A percentile compares a stretch with the other conserved stretches of the same genome.
phyloP scores from a whole-genome alignment of 225 moss, liverwort and hornwort genomes.

The Bryoerythrophyllum caledonicum region DNA sequence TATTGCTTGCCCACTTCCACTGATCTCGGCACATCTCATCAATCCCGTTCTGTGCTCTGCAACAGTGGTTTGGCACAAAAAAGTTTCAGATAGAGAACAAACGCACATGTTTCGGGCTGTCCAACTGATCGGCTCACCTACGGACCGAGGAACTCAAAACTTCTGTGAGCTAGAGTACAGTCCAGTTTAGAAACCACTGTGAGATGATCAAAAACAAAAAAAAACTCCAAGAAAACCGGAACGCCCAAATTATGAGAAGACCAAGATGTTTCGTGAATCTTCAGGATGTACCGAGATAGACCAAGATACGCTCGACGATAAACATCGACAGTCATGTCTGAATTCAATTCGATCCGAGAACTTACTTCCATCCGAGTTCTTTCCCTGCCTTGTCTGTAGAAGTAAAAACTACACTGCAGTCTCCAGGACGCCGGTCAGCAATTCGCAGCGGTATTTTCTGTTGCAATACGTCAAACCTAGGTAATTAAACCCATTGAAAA shows the following conservation, averaged over 20 bases:
- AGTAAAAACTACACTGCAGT: slow-evolving; percentile 76
- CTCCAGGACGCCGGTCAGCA: slow-evolving; percentile 72
- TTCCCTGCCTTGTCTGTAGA: slow-evolving; percentile 67
- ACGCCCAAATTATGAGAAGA: neutral
- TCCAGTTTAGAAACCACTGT: neutral
- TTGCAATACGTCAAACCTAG: slow-evolving; percentile 6
- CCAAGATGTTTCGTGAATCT: too few species aligned
- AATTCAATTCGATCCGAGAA: neutral
- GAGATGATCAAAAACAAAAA: neutral
- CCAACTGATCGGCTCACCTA: neutral
- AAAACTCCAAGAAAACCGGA: neutral
- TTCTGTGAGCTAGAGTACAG: neutral
- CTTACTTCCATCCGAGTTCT: slow-evolving; percentile 90
- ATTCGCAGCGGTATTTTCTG: slow-evolving; percentile 80
- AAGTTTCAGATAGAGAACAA: neutral
- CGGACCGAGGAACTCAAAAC: neutral
- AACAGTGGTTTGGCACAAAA: slow-evolving; percentile 3
- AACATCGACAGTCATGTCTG: neutral
- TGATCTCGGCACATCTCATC: slow-evolving; percentile 88
- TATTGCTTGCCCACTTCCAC: slow-evolving; percentile 90
- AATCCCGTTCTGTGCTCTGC: slow-evolving; percentile 82
- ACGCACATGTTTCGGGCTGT: neutral
- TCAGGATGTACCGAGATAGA: too few species aligned
- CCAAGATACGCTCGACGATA: neutral
- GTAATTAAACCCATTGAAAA: neutral